Evolutionary conservation across 192 early-diverging fungal species (phyloP).

Genomic region (Haplosporangium gracile): DNA sequence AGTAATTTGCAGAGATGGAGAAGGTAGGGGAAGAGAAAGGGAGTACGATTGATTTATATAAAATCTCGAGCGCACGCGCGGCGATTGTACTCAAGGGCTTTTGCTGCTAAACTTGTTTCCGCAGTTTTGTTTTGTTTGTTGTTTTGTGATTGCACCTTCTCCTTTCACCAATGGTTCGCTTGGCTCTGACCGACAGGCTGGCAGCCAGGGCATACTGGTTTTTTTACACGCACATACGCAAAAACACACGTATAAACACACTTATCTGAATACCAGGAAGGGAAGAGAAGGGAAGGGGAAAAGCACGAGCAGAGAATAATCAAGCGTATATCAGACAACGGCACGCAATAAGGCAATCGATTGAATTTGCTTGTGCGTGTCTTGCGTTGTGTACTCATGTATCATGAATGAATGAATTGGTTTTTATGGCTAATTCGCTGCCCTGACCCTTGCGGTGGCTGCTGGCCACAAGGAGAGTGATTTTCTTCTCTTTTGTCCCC

Average conservation of each 20-base stretch:
- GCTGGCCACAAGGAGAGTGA: too few relatives aligned
- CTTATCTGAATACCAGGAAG: neutral
- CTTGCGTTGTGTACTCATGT: too few relatives aligned
- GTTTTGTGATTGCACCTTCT: neutral
- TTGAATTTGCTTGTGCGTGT: too few relatives aligned
- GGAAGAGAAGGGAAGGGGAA: too few relatives aligned
- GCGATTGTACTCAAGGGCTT: neutral
- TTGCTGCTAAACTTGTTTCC: slow-evolving; percentile 1
- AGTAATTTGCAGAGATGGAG: neutral
- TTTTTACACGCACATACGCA: neutral
- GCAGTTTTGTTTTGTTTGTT: neutral
- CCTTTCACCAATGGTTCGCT: neutral
- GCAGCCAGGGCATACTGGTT: neutral
- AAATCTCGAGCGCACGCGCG: neutral
- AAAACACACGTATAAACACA: neutral
- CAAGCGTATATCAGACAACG: too few relatives aligned
- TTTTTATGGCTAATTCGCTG: too few relatives aligned
- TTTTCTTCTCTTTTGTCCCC: too few relatives aligned
- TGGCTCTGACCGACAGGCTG: neutral
- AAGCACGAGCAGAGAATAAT: too few relatives aligned
- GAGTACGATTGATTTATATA: neutral
- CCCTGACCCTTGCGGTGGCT: too few relatives aligned
- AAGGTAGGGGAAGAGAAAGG: neutral
- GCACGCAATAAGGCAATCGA: too few relatives aligned
- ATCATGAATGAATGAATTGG: too few relatives aligned